phyloP scores from a whole-genome alignment of 2,329 filamentous ascomycete species.

The Pseudogymnoascus sp. region DNA sequence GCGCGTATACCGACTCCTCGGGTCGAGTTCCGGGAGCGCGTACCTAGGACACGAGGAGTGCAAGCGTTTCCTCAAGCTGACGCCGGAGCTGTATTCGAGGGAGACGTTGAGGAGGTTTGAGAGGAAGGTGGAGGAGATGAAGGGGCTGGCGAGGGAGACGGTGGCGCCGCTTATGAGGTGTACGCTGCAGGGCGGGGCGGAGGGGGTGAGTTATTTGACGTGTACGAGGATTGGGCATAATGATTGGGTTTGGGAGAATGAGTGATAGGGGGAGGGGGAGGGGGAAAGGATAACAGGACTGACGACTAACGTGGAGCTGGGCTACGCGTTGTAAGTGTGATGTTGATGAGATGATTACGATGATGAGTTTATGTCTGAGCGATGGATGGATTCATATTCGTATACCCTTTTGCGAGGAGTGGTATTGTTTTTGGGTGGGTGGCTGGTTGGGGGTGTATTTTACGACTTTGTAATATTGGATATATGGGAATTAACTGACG shows the following conservation, averaged over 20 bases:
- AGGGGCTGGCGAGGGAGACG: constrained; percentile 71
- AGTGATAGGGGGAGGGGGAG: neutral
- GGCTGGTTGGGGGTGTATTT: neutral
- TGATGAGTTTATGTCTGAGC: constrained; percentile 8
- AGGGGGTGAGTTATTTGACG: constrained; percentile 55
- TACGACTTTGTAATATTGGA: constrained; percentile 10
- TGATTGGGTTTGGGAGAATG: constrained; percentile 53
- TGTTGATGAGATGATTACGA: constrained; percentile 8
- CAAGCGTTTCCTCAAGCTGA: constrained; percentile 81
- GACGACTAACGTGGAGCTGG: neutral
- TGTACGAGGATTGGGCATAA: constrained; percentile 56
- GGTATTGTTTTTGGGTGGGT: neutral
- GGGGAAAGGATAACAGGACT: neutral
- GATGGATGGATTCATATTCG: constrained; percentile 5
- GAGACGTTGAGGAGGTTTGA: constrained; percentile 86
- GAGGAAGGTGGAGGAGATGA: constrained; percentile 80
- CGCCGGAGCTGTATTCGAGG: constrained; percentile 73
- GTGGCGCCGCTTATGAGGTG: constrained; percentile 83
- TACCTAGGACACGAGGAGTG: constrained; percentile 83
- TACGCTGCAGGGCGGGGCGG: constrained; percentile 64
- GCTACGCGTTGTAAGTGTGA: neutral
- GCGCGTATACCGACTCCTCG: constrained; percentile 71
- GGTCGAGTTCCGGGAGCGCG: constrained; percentile 50
- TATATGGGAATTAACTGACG: neutral
- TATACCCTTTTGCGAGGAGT: constrained; percentile 2